Evolutionary conservation across 257 asterid species (phyloP).

Genomic region (Scutellaria galericulata): DNA sequence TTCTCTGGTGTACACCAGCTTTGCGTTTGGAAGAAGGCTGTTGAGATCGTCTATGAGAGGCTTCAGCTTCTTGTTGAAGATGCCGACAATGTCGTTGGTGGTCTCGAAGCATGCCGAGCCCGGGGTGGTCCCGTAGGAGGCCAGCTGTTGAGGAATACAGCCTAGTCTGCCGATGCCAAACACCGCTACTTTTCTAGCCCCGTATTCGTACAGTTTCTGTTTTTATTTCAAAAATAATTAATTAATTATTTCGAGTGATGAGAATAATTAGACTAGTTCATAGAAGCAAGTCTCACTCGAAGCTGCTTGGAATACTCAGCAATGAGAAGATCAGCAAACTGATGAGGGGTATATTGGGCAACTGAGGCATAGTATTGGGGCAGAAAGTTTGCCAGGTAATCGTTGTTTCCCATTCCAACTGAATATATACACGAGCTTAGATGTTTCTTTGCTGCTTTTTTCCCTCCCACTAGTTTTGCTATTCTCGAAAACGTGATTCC

Average conservation of each 20-base stretch:
- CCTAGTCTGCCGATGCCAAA: constrained; percentile 45
- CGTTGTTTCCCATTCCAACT: constrained; percentile 49
- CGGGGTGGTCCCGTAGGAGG: constrained; percentile 34
- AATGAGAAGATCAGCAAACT: constrained; percentile 39
- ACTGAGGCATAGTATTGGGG: constrained; percentile 39
- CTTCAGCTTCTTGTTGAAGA: constrained; percentile 41
- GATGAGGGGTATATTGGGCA: constrained; percentile 36
- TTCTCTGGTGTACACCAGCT: constrained; percentile 29
- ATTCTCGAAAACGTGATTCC: constrained; percentile 21
- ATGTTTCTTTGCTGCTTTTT: constrained; percentile 16
- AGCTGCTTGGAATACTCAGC: constrained; percentile 42
- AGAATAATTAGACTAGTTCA: too few relatives aligned
- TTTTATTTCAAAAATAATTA: background rate
- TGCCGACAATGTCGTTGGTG: constrained; percentile 29
- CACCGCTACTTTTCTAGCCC: constrained; percentile 59
- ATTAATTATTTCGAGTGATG: too few relatives aligned
- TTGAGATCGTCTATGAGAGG: constrained; percentile 39
- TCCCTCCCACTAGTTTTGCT: constrained; percentile 30
- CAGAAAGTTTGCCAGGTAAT: constrained; percentile 42
- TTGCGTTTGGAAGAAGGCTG: constrained; percentile 33
- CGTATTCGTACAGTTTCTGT: constrained; percentile 49
- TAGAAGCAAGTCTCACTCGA: constrained; percentile 12
- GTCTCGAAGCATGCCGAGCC: constrained; percentile 47
- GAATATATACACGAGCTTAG: constrained; percentile 38
- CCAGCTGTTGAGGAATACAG: constrained; percentile 43